A percentile compares a stretch with the other conserved stretches of the same genome.
These are phyloP conservation scores for Aureobasidium musti DNA, from an alignment of 2,329 filamentous ascomycete genomes.

Conservation along the genomic window DNA sequence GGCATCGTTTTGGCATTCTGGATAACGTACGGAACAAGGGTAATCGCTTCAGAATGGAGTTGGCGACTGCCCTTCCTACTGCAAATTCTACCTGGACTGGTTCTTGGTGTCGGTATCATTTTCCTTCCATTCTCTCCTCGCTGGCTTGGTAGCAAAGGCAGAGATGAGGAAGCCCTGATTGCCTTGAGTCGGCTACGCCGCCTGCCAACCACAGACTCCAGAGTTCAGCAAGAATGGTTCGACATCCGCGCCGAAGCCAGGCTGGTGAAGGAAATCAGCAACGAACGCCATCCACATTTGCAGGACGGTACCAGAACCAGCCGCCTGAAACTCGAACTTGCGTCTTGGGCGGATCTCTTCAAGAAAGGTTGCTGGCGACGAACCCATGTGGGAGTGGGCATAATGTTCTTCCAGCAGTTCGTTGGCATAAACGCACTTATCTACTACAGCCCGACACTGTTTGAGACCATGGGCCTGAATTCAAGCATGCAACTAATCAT, in stretches of 20 bases:
- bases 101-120: conserved; percentile 39
- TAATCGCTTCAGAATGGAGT: conserved; percentile 50
- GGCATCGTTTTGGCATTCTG: conserved; percentile 57
- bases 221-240: conserved; percentile 33
- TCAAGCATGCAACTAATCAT: conserved; percentile 41
- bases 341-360: conserved; percentile 55
- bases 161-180: conserved; percentile 39
- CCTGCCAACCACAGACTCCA: conserved; percentile 30
- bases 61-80: conserved; percentile 54
- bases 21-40: conserved; percentile 55
- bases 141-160: conserved; percentile 40
- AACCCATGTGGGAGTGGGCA: conserved; percentile 53
- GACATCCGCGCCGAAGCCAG: conserved; percentile 34
- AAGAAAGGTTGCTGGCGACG: conserved; percentile 51
- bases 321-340: conserved; percentile 52
- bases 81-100: conserved; percentile 46
- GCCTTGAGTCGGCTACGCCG: conserved; percentile 39
- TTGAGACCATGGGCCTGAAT: conserved; percentile 48
- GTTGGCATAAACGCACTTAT: conserved; percentile 59
- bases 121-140: conserved; percentile 43
- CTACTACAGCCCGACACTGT: conserved; percentile 64
- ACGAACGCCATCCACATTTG: conserved; percentile 45
- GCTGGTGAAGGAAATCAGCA: conserved; percentile 36
- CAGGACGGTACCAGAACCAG: conserved; percentile 39
- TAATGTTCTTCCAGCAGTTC: conserved; percentile 63